Percentiles rank a stretch among this genome's conserved stretches.
Evolutionary conservation across 2,329 filamentous ascomycete genomes (phyloP).

Genomic region (Arthrobotrys sinensis): DNA sequence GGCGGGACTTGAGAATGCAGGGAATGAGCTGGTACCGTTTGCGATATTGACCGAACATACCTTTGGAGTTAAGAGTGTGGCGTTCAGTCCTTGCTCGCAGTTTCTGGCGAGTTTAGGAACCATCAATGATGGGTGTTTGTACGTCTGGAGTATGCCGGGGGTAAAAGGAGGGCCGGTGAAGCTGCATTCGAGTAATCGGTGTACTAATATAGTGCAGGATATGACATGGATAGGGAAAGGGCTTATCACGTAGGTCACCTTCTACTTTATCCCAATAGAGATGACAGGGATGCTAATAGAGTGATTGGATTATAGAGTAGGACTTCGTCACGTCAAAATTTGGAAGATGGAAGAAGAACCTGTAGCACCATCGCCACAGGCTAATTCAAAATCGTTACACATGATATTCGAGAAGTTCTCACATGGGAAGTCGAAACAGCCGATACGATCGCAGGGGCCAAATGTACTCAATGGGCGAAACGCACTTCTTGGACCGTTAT

Average conservation of each 20-base stretch:
- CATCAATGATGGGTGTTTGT: slow-evolving; percentile 93
- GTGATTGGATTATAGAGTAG: slow-evolving; percentile 70
- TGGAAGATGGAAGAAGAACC: slow-evolving; percentile 84
- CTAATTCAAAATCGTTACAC: slow-evolving; percentile 55
- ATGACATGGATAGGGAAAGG: slow-evolving; percentile 92
- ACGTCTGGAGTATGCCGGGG: slow-evolving; percentile 80
- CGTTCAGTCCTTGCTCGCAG: slow-evolving; percentile 88
- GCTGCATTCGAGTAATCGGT: slow-evolving; percentile 89
- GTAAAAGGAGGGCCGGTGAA: slow-evolving; percentile 71
- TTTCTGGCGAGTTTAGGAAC: slow-evolving; percentile 90
- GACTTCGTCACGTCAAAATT: slow-evolving; percentile 91
- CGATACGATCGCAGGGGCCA: slow-evolving; percentile 70
- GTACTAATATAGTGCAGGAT: slow-evolving; percentile 85
- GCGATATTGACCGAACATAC: slow-evolving; percentile 90
- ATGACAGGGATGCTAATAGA: slow-evolving; percentile 1
- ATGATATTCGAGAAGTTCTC: slow-evolving; percentile 66
- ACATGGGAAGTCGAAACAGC: slow-evolving; percentile 57
- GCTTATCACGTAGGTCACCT: slow-evolving; percentile 75
- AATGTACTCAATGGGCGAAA: slow-evolving; percentile 88
- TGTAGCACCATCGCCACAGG: slow-evolving; percentile 67
- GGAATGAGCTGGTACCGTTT: slow-evolving; percentile 79
- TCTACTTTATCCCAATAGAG: neutral
- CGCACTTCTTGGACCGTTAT: slow-evolving; percentile 83
- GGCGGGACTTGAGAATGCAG: slow-evolving; percentile 77
- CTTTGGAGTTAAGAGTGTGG: slow-evolving; percentile 88